Evolutionary conservation across 441 rosid species (phyloP), one percentile per base, ranked within the genome.

Genomic region (Francoa sonchifolia): DNA sequence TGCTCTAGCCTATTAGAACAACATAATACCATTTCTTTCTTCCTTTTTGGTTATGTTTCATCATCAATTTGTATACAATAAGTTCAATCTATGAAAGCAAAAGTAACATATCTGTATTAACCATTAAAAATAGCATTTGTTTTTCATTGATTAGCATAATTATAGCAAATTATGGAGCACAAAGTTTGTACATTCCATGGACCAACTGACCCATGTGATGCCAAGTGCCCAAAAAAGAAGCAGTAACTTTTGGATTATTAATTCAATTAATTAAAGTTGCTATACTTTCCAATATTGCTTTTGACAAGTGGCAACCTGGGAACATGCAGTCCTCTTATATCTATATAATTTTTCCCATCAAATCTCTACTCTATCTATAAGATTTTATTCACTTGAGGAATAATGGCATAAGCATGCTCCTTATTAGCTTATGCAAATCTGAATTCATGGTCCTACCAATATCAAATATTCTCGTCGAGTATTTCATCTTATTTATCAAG

Each of bases 1-100:
- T 39, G 95, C 86, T 62, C 75, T 84, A 10, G 86, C 61, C 39
- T 79, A 75, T 62, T 31, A 37, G 25, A 35, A 41, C 52, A 14
- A n/a, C 16, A 8, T 11, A 5, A 23, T n/a, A 3, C 23, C 13
- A 33, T 13, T 17, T 12, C 34, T n/a, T 28, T 32, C 16, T 19
- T 30, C n/a, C 5, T 14, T 1, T 25, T 4, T 7, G 17, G 9
- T 8, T 30, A 25, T 36, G 9, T 37, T 29, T 21, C 12, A 12
- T 3, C 17, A 28, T 40, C 28, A 26, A 14, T 25, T 25, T 30
- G 23, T 35, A 29, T 33, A 42, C 33, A 42, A 14, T 21, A 45
- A 28, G 39, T 34, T 17, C 40, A 23, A 12, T n/a, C 44, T 25
- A 14, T 27, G 12, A 32, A 28, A 21, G 40, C 20, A 9, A n/a